Base-by-base conservation (phyloP, 805 yeast genomes). In the Candida michaelii region DNA sequence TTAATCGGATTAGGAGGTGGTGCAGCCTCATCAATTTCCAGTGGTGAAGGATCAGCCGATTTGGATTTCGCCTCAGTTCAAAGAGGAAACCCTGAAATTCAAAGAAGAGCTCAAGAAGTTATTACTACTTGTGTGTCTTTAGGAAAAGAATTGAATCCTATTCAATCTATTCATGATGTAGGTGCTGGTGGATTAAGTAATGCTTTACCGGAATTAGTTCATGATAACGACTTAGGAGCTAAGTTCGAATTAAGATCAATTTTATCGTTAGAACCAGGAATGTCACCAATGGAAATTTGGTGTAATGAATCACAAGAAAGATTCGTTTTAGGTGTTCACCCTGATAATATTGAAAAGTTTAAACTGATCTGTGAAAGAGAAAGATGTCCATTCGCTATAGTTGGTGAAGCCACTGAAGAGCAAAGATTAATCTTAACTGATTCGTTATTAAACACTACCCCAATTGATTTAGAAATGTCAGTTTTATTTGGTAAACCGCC, bases 241-340 rank as follows among this genome's bases (percentile, higher is more conserved):
- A 75, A 63, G 50, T 93, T 93, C 50, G 97, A 93, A 65, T 76
- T 93, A 51, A 82, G 99, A 67, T 85, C 90, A 43, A 84, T 93
- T 44, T 79, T 95, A 43, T 83, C 89, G 27, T 77, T 89, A 51
- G 99, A 93, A 65, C 95, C 96, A 37, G 95, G 97, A 45, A 89
- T 93, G 97, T 91, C 98, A 4, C 98, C 99, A 43, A 88, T 93
- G 96, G 99, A 93, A 72, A 89, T 93, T 50, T 93, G 99, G 99
- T 93, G 99, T 79, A 91, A 95, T 57, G 99, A 93, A 69, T 93
- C 98, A 2, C 99, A 93, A 71, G 99, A 93, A 67, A 83, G 99
- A 65, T 93, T 90, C 56, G 99, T 93, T 17, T 67, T 93, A 55
- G 98, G 96, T 51, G 95, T 93, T 48, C 77, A 89, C 12, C 87